Base-by-base conservation (phyloP, 2,329 filamentous ascomycete genomes). In the Neofusicoccum ribis region DNA sequence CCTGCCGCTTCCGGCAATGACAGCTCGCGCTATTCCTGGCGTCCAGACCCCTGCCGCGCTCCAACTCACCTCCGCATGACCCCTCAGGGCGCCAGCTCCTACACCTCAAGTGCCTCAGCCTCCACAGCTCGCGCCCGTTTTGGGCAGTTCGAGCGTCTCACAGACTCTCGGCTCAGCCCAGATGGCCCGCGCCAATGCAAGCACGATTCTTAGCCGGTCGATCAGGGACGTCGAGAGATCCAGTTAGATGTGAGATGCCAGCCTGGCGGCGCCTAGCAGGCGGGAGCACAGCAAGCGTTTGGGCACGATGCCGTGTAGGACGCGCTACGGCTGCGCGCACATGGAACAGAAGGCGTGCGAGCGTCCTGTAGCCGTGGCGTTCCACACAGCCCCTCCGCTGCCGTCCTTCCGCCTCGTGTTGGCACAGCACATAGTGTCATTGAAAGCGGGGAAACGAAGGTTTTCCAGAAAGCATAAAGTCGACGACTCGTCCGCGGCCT, bases 281-380 rank as follows among this genome's bases (percentile, higher is more conserved):
- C 34, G 15, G 54, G 12, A 6, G 14, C 14, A 6, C 23, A 20
- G 39, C 23, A 47, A 39, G 41, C 56, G n/a, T 14, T 47, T 20
- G 56, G 41, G 41, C 27, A 47, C 44, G 23, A 15, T 31, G 41
- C 41, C 41, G 23, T 27, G 27, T 46, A 23, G 41, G 39, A 59
- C 20, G 37, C 54, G 27, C 54, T 39, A 59, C 46, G 23, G 39
- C 41, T 59, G 54, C n/a, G n/a, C n/a, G n/a, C n/a, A 44, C 9
- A 23, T 60, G 56, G 56, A 60, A 60, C 56, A 9, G 56, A n/a
- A 47, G 44, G 43, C n/a, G 56, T 60, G 43, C 56, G 56, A 60
- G 56, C 43, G 20, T 6, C 41, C 27, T 23, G 23, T 60, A 47
- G 41, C 56, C 56, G 56, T 60, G 41, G 41, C 56, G 43, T n/a